A percentile compares a stretch with the other conserved stretches of the same genome.
These are phyloP conservation scores for Przewalskia tangutica DNA, from an alignment of 257 asterid genomes.

Conservation along the genomic window DNA sequence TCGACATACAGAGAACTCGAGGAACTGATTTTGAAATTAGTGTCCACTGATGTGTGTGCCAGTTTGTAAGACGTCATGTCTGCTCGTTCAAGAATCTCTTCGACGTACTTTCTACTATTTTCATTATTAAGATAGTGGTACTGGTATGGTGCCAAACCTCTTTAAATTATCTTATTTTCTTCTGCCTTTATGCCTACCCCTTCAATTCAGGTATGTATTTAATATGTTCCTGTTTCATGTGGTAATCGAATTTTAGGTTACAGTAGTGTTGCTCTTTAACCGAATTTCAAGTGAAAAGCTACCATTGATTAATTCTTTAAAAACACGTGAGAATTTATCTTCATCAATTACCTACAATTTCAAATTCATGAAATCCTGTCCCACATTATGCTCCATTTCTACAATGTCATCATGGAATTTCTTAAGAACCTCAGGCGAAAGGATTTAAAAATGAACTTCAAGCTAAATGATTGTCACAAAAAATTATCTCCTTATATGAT, in stretches of 20 bases:
- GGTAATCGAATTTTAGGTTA: not conserved
- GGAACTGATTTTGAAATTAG: too few relatives aligned
- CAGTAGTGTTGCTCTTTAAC: not conserved
- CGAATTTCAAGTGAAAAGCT: not conserved
- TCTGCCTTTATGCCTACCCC: not conserved
- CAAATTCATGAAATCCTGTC: not conserved
- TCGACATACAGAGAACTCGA: too few relatives aligned
- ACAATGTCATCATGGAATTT: not conserved
- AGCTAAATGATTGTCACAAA: too few relatives aligned
- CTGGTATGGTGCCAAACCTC: not conserved
- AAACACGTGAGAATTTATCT: not conserved
- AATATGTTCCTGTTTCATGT: not conserved
- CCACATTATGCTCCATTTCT: not conserved
- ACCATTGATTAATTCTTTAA: not conserved
- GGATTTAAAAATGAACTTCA: too few relatives aligned
- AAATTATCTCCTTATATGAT: too few relatives aligned
- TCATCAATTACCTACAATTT: not conserved
- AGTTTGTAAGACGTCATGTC: too few relatives aligned
- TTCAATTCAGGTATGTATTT: not conserved
- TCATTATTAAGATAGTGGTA: not conserved
- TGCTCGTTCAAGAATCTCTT: too few relatives aligned
- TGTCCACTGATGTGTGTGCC: too few relatives aligned
- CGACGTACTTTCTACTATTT: not conserved
- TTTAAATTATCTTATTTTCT: not conserved
- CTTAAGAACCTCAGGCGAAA: not conserved